phyloP scores from a whole-genome alignment of 495 filamentous ascomycete genomes.

The Tuber indicum region DNA sequence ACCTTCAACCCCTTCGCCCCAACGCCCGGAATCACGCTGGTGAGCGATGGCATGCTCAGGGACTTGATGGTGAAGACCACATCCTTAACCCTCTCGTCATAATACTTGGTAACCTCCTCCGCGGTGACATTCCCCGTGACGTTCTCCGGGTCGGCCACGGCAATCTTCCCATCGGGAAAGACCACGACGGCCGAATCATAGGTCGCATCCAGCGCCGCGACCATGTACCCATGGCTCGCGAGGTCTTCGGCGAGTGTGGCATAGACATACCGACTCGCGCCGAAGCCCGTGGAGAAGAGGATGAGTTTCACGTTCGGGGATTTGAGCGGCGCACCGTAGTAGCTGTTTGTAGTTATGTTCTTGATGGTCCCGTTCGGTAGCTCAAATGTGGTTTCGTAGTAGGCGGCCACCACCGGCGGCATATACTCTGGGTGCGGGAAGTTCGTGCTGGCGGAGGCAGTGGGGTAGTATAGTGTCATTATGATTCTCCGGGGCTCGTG shows the following conservation, averaged over 20 bases:
- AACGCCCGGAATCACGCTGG: constrained; percentile 19
- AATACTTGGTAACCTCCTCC: constrained; percentile 7
- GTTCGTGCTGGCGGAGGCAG: background rate
- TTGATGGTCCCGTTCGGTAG: constrained; percentile 6
- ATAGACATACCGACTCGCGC: constrained; percentile 44
- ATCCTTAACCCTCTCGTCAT: constrained; percentile 21
- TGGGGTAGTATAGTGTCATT: constrained; percentile 23
- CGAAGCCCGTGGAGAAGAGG: constrained; percentile 45
- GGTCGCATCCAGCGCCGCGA: constrained; percentile 50
- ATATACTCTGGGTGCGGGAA: constrained; percentile 8
- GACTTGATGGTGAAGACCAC: constrained; percentile 40
- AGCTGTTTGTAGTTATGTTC: constrained; percentile 9
- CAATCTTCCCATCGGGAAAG: constrained; percentile 47
- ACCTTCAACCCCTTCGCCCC: constrained; percentile 24
- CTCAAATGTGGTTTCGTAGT: background rate
- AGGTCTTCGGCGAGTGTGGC: constrained; percentile 45
- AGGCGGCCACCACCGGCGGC: background rate
- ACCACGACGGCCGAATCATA: constrained; percentile 49
- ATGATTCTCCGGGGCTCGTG: constrained; percentile 16
- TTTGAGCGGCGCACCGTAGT: constrained; percentile 2
- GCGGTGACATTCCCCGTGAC: constrained; percentile 4
- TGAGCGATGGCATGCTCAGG: constrained; percentile 27
- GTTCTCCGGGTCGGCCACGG: constrained; percentile 20
- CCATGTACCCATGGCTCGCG: constrained; percentile 49
- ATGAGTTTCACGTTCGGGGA: constrained; percentile 30